Evolutionary conservation across 2,329 filamentous ascomycete species (phyloP).

Genomic region (Penicillium decumbens): DNA sequence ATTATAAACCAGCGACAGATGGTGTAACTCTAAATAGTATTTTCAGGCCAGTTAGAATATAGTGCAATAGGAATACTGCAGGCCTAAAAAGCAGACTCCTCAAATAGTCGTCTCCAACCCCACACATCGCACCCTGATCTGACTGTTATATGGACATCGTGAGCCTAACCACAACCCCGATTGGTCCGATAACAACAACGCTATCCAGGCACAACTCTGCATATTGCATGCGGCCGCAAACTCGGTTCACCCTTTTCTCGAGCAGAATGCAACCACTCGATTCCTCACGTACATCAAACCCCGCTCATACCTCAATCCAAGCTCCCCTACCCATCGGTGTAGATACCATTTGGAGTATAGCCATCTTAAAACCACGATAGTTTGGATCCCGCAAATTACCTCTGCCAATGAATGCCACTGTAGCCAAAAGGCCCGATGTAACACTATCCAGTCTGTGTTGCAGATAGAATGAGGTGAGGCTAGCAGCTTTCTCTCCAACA

Average conservation of each 20-base stretch:
- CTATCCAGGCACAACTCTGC: not conserved
- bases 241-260: slow-evolving; percentile 13
- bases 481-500: not conserved
- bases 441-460: slow-evolving; percentile 9
- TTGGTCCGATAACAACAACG: slow-evolving; percentile 15
- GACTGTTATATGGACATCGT: no score
- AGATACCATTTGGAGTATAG: slow-evolving; percentile 15
- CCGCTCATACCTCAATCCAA: not conserved
- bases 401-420: not conserved
- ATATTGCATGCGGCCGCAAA: not conserved
- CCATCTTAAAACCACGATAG: not conserved
- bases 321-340: slow-evolving; percentile 12
- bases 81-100: not conserved
- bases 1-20: not conserved
- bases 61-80: no score
- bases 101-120: slow-evolving; percentile 1
- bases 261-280: slow-evolving; percentile 11
- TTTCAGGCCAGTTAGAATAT: no score
- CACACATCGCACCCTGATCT: not conserved
- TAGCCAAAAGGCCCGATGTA: slow-evolving; percentile 9
- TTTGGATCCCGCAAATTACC: not conserved
- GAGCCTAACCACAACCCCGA: slow-evolving; percentile 1
- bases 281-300: slow-evolving; percentile 13
- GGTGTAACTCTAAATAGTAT: no score
- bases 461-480: not conserved